Evolutionary conservation across 495 filamentous ascomycete genomes (phyloP).

Genomic region (Tuber microsphaerosporum): DNA sequence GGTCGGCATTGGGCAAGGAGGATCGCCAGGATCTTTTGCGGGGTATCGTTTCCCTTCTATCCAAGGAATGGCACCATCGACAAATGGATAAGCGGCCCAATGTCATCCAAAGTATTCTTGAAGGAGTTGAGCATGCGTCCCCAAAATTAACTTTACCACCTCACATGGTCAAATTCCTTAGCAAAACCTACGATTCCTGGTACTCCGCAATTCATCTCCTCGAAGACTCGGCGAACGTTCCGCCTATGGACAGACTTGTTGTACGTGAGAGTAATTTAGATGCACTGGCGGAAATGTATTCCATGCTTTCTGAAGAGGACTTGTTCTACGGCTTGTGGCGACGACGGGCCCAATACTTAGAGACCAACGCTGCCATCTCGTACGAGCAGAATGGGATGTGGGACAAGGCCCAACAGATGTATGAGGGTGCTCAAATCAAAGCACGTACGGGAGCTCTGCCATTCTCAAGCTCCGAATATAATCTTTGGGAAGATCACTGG

Average conservation of each 20-base stretch:
- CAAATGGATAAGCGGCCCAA: slow-evolving; percentile 92
- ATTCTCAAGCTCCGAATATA: slow-evolving; percentile 94
- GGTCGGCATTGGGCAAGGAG: slow-evolving; percentile 78
- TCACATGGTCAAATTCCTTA: slow-evolving; percentile 89
- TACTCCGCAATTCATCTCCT: slow-evolving; percentile 79
- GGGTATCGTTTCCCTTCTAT: slow-evolving; percentile 74
- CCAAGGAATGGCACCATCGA: slow-evolving; percentile 88
- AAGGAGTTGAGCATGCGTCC: slow-evolving; percentile 70
- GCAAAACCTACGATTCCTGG: slow-evolving; percentile 88
- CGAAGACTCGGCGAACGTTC: slow-evolving; percentile 74
- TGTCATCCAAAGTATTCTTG: slow-evolving; percentile 81
- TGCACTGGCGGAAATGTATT: slow-evolving; percentile 83
- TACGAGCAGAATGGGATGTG: slow-evolving; percentile 99
- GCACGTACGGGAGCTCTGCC: slow-evolving; percentile 85
- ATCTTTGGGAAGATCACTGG: slow-evolving; percentile 99
- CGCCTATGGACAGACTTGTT: slow-evolving; percentile 70
- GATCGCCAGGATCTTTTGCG: slow-evolving; percentile 87
- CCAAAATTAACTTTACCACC: slow-evolving; percentile 87
- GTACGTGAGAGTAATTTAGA: slow-evolving; percentile 92
- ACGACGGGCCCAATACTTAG: slow-evolving; percentile 85
- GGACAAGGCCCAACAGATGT: slow-evolving; percentile 94
- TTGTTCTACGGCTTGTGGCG: slow-evolving; percentile 98
- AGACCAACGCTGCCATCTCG: slow-evolving; percentile 91
- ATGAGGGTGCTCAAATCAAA: slow-evolving; percentile 93
- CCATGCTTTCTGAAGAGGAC: slow-evolving; percentile 83